A percentile compares a stretch with the other conserved stretches of the same genome.
These are phyloP conservation scores for Fraxinus sp. DNA, from an alignment of 305 asterid genomes.

Conservation along the genomic window DNA sequence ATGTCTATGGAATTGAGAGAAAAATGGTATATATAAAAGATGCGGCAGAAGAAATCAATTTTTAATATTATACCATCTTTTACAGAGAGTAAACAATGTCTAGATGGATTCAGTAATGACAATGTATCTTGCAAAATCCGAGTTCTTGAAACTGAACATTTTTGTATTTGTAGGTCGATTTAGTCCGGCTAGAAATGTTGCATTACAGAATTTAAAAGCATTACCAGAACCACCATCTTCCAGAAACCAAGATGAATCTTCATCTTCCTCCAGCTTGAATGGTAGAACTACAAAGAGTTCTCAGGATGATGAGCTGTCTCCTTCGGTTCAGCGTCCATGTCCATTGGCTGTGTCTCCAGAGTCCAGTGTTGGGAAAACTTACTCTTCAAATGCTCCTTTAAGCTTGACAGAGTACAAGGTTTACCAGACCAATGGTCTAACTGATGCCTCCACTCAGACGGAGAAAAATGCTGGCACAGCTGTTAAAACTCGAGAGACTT, in stretches of 20 bases:
- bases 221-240: slow-evolving; percentile 82
- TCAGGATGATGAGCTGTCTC: slow-evolving; percentile 75
- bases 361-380: slow-evolving; percentile 54
- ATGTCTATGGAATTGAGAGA: neutral
- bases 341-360: slow-evolving; percentile 69
- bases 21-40: neutral
- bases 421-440: slow-evolving; percentile 62
- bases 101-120: neutral
- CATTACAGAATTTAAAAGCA: slow-evolving; percentile 61
- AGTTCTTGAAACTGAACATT: neutral
- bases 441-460: slow-evolving; percentile 97
- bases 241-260: slow-evolving; percentile 83
- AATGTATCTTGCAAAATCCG: neutral
- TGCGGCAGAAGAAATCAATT: neutral
- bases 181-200: slow-evolving; percentile 64
- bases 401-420: slow-evolving; percentile 77
- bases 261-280: slow-evolving; percentile 85
- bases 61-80: neutral
- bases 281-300: slow-evolving; percentile 66
- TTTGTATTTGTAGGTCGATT: slow-evolving; percentile 45
- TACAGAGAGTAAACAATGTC: neutral
- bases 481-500: slow-evolving; percentile 45
- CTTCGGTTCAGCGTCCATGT: slow-evolving; percentile 61
- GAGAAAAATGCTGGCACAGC: slow-evolving; percentile 55
- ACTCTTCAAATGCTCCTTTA: slow-evolving; percentile 72